Evolutionary conservation across 495 filamentous ascomycete species (phyloP), one percentile per base, ranked within the genome.

Genomic region (Tetracladium marchalianum): DNA sequence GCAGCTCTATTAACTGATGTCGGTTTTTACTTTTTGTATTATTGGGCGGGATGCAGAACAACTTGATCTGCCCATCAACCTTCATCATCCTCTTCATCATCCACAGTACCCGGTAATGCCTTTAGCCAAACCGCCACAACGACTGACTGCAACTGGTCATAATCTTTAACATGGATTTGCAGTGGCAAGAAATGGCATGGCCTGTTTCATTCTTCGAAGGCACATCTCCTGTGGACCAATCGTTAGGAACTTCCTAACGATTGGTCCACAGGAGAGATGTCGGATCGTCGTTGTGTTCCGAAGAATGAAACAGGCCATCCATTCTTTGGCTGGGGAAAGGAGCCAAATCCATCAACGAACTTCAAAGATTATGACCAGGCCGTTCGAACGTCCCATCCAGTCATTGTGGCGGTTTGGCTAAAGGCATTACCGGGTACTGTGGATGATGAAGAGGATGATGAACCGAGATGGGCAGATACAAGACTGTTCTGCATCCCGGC

Each of bases 41-140:
- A 15, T 49, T 43, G 4, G 19, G 31, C 5, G 46, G 46, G 6
- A 49, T 13, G 31, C 46, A 49, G 11, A 49, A 13, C 32, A 49
- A n/a, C 33, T 34, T 1, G 39, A 32, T 49, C 34, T 7, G 46
- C 39, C 46, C 46, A 49, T 11, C 27, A 19, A 3, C 24, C 10
- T 13, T 12, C 13, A 3, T 17, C 22, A 32, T 34, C 8, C 6
- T 35, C 22, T 27, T 27, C 22, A 41, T 33, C 41, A n/a, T 16
- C 22, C 24, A 17, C 27, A 33, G 27, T 35, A 24, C 35, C 11
- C n/a, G 11, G 38, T 40, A 11, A n/a, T 4, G 13, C 38, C 36
- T 17, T 44, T 8, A 44, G 31, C 24, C 41, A 31, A 13, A 44
- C 13, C 2, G 36, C 37, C 11, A 49, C 17, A 16, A 49, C 35